Evolutionary conservation across 2,329 filamentous ascomycete genomes (phyloP).

Genomic region (Trichoderma citrinoviride): DNA sequence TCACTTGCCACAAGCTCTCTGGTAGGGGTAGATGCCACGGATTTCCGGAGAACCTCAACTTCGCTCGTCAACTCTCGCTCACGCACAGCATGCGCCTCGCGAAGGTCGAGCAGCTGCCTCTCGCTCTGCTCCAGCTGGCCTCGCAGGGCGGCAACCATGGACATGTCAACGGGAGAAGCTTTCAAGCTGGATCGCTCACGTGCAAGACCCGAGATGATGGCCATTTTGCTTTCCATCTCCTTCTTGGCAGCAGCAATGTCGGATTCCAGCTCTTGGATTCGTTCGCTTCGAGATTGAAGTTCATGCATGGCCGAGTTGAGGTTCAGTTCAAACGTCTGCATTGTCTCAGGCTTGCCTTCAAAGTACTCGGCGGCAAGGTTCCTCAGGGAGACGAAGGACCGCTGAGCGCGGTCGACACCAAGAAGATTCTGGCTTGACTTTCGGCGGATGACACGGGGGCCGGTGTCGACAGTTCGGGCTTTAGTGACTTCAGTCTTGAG

Average conservation of each 20-base stretch:
- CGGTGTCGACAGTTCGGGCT: constrained; percentile 61
- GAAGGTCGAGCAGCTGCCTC: constrained; percentile 70
- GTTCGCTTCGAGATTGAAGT: constrained; percentile 79
- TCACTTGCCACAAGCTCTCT: constrained; percentile 31
- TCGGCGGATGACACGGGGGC: constrained; percentile 77
- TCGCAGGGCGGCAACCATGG: constrained; percentile 79
- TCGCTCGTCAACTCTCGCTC: constrained; percentile 74
- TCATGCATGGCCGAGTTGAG: constrained; percentile 91
- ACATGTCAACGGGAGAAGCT: constrained; percentile 81
- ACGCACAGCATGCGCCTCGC: constrained; percentile 67
- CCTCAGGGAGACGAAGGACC: constrained; percentile 84
- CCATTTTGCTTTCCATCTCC: constrained; percentile 96
- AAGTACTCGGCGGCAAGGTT: constrained; percentile 88
- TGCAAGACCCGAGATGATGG: constrained; percentile 90
- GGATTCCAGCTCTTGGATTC: constrained; percentile 83
- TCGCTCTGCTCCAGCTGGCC: constrained; percentile 88
- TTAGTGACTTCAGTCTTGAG: constrained; percentile 83
- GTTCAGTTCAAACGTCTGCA: constrained; percentile 91
- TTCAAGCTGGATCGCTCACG: constrained; percentile 90
- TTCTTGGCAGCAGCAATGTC: constrained; percentile 81
- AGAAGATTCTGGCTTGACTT: constrained; percentile 91
- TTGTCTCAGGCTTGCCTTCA: constrained; percentile 73
- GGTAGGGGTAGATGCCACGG: constrained; percentile 39
- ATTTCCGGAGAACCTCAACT: constrained; percentile 63
- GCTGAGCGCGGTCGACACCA: constrained; percentile 83